These are phyloP conservation scores for Aspergillus puulaauensis DNA, from an alignment of 2,329 filamentous ascomycete species.

Conservation along the genomic window DNA sequence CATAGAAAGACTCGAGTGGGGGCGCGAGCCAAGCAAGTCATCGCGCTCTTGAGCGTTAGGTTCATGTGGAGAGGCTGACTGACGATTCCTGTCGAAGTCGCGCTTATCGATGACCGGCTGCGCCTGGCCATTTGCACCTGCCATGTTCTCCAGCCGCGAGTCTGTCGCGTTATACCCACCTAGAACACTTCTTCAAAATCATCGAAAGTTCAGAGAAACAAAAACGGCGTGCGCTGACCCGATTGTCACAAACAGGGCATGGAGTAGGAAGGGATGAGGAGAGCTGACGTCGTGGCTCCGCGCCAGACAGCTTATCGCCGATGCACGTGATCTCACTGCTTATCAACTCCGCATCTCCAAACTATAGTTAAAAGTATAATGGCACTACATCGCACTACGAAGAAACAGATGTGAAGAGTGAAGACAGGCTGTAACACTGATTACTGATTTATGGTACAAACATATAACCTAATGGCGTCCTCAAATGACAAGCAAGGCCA, in stretches of 20 bases:
- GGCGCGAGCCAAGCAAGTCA: constrained; percentile 28
- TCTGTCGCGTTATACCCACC: not conserved
- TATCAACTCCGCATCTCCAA: not conserved
- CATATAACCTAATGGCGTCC: constrained; percentile 8
- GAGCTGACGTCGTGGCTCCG: constrained; percentile 2
- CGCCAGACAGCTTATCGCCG: constrained; percentile 18
- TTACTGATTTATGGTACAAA: constrained; percentile 22
- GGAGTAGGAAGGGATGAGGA: not conserved
- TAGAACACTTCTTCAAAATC: not conserved
- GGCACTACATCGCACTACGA: too few species aligned
- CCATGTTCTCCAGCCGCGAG: constrained; percentile 20
- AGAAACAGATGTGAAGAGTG: too few species aligned
- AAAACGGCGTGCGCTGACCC: not conserved
- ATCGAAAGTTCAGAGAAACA: not conserved
- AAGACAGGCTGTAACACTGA: not conserved
- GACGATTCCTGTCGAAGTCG: constrained; percentile 47
- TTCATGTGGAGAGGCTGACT: constrained; percentile 25
- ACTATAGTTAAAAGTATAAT: not conserved
- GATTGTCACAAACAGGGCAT: not conserved
- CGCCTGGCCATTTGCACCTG: constrained; percentile 21
- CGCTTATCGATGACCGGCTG: constrained; percentile 41
- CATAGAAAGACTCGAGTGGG: constrained; percentile 22
- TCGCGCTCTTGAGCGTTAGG: constrained; percentile 12
- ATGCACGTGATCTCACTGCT: constrained; percentile 12
- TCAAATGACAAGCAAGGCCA: constrained; percentile 12